Percentiles rank a stretch among this genome's conserved stretches.
Conservation (phyloP, 176 grass and related monocot genomes). For the Triticum turgidum region DNA sequence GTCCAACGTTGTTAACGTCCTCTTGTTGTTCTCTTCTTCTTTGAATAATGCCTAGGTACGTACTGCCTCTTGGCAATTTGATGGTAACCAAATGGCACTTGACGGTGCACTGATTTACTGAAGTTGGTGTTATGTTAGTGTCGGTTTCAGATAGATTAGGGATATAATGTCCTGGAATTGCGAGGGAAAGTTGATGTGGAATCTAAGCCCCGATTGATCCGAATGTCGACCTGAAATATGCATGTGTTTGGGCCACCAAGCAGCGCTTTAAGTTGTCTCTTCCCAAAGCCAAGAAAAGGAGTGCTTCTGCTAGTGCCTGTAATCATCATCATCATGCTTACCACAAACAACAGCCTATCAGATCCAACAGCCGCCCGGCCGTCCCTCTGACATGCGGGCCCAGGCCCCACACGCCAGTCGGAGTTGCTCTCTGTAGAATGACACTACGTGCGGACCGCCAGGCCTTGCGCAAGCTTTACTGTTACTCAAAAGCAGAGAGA, state of each 20-base stretch:
- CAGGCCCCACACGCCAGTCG: conserved; percentile 5
- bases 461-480: conserved; percentile 48
- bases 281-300: conserved; percentile 54
- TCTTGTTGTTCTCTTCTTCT: background rate
- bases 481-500: conserved; percentile 30
- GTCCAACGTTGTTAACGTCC: background rate
- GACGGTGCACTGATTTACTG: background rate
- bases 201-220: conserved; percentile 6
- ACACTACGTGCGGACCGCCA: no score
- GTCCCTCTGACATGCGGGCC: background rate
- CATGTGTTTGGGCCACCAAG: background rate
- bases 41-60: background rate
- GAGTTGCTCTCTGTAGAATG: no score
- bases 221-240: background rate
- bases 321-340: conserved; percentile 35
- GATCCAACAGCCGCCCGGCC: background rate
- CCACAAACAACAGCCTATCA: conserved; percentile 15
- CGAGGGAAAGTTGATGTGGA: background rate
- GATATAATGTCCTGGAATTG: background rate
- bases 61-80: background rate
- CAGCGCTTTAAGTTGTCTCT: conserved; percentile 28
- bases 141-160: background rate
- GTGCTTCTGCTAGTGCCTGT: conserved; percentile 23
- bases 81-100: background rate
- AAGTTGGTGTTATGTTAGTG: background rate